Conservation (phyloP, 441 rosid species). For the Populus hybrid region DNA sequence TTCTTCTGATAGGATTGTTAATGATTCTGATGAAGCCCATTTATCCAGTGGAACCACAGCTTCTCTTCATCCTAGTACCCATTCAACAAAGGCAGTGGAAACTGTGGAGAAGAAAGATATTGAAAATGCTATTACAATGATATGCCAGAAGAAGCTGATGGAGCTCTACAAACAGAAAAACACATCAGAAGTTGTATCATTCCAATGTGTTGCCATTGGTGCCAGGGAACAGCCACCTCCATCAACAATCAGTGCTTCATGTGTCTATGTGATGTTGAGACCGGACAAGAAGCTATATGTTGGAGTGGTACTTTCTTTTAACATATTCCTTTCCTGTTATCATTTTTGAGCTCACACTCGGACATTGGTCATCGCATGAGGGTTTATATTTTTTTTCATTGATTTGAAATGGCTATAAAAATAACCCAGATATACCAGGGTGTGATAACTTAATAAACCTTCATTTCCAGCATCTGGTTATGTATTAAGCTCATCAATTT, state of each 20-base stretch:
- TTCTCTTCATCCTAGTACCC: constrained; percentile 23
- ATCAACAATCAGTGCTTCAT: constrained; percentile 76
- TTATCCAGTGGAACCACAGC: constrained; percentile 23
- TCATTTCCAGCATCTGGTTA: neutral
- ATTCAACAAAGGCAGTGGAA: constrained; percentile 34
- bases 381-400: neutral
- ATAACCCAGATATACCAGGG: neutral
- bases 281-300: constrained; percentile 79
- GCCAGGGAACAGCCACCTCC: constrained; percentile 95
- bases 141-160: constrained; percentile 56
- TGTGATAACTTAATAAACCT: neutral
- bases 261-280: constrained; percentile 84
- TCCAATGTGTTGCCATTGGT: constrained; percentile 55
- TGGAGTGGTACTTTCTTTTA: constrained; percentile 64
- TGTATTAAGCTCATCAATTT: neutral
- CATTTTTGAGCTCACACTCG: neutral
- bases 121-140: constrained; percentile 39
- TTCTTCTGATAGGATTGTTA: constrained; percentile 16
- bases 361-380: neutral
- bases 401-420: neutral
- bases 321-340: neutral
- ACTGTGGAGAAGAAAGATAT: constrained; percentile 41
- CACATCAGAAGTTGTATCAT: constrained; percentile 27
- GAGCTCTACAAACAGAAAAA: constrained; percentile 45
- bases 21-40: constrained; percentile 26